Conservation (phyloP, 2,329 filamentous ascomycete genomes). For the Aspergillus fumigatus region DNA sequence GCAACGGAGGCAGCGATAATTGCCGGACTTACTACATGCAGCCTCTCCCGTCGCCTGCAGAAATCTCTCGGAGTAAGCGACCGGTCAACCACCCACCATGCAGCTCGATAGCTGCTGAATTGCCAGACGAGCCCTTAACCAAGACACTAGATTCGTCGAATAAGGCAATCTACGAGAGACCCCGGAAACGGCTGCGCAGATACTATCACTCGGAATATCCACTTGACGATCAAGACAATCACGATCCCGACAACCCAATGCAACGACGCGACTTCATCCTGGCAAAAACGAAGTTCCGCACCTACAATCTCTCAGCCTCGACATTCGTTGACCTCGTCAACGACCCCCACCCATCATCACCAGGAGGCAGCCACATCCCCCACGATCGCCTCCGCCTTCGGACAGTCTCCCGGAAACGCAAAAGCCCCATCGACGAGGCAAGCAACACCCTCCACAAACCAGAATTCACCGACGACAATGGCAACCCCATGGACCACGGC, state of each 20-base stretch:
- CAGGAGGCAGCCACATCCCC: slow-evolving; percentile 23
- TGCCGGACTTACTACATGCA: slow-evolving; percentile 62
- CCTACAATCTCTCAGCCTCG: slow-evolving; percentile 38
- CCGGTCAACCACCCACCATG: slow-evolving; percentile 4
- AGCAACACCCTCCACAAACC: slow-evolving; percentile 27
- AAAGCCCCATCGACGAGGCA: slow-evolving; percentile 34
- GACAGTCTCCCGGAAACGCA: slow-evolving; percentile 40
- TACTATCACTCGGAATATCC: slow-evolving; percentile 40
- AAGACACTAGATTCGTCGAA: slow-evolving; percentile 22
- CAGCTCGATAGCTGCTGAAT: slow-evolving; percentile 9
- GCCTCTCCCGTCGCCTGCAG: slow-evolving; percentile 29
- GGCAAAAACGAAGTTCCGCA: slow-evolving; percentile 41
- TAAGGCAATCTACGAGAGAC: slow-evolving; percentile 32
- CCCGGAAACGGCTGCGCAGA: slow-evolving; percentile 33
- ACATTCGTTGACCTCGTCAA: slow-evolving; percentile 43
- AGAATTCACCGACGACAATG: slow-evolving; percentile 22
- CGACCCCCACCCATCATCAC: slow-evolving; percentile 26
- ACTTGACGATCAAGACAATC: slow-evolving; percentile 13
- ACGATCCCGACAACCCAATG: background rate
- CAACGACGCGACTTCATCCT: slow-evolving; percentile 39
- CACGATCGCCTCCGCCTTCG: slow-evolving; percentile 40
- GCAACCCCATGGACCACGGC: slow-evolving; percentile 26
- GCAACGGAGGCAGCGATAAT: slow-evolving; percentile 51
- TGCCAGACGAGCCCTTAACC: slow-evolving; percentile 27
- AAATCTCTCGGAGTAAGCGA: slow-evolving; percentile 16